Evolutionary conservation across 2,329 filamentous ascomycete genomes (phyloP).

Genomic region (Hypoxylon sp.): DNA sequence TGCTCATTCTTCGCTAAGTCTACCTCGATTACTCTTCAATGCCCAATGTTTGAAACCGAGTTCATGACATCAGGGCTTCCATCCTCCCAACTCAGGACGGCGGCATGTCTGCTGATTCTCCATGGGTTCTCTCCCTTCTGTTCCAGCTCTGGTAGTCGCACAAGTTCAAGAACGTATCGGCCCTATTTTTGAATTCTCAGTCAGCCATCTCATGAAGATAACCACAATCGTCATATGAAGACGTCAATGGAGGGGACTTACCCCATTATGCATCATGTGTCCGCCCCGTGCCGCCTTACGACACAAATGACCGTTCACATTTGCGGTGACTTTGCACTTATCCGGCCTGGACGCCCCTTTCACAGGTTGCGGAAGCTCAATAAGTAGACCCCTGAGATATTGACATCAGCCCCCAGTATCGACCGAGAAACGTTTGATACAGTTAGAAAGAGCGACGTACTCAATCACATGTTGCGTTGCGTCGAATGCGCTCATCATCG

Average conservation of each 20-base stretch:
- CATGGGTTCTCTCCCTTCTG: slow-evolving; percentile 52
- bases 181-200: slow-evolving; percentile 36
- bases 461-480: slow-evolving; percentile 49
- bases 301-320: slow-evolving; percentile 49
- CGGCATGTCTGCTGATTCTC: slow-evolving; percentile 50
- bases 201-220: background rate
- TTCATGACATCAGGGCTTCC: slow-evolving; percentile 47
- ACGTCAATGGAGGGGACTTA: slow-evolving; percentile 27
- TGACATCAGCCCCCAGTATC: background rate
- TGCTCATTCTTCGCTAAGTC: background rate
- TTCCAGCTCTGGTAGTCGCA: slow-evolving; percentile 49
- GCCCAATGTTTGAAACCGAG: slow-evolving; percentile 24
- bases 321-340: slow-evolving; percentile 42
- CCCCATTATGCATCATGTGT: slow-evolving; percentile 52
- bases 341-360: slow-evolving; percentile 40
- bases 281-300: slow-evolving; percentile 43
- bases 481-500: slow-evolving; percentile 43
- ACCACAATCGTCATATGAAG: background rate
- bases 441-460: slow-evolving; percentile 25
- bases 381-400: slow-evolving; percentile 42
- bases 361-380: slow-evolving; percentile 48
- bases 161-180: slow-evolving; percentile 49
- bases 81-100: slow-evolving; percentile 48
- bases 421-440: background rate
- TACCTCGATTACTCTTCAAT: slow-evolving; percentile 4